Base-by-base conservation (phyloP, 169 alveolate species). In the Plasmodium malariae region DNA sequence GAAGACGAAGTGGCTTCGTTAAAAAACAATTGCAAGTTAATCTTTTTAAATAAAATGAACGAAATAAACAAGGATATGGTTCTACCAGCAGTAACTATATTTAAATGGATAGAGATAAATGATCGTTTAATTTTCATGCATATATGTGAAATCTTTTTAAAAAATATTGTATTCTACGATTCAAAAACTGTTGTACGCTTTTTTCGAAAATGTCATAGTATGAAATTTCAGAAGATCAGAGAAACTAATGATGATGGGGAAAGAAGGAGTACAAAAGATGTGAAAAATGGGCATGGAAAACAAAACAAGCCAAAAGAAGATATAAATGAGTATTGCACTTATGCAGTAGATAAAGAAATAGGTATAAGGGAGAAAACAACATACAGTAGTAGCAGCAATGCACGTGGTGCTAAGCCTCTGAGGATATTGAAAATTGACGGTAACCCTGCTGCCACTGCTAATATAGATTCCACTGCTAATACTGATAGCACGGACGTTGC, bases 121-220 rank as follows among this genome's bases (percentile, higher is more conserved):
- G 76, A 48, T 14, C 3, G 17, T 11, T 83, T 59, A 37, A n/a
- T 83, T 34, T 83, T 65, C 67, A 34, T 37, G 17, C 91, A 83
- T 57, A 67, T 83, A n/a, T 83, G 91, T 40, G 85, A 83, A 51
- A 70, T 71, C 12, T 67, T 83, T 30, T 30, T 67, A 0, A 54
- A 83, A 32, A 34, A 67, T 67, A 40, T 70, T 14, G 28, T 40
- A 3, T 6, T 2, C 12, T 59, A 30, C 17, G 72, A 83, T 6
- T 19, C 73, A 0, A 83, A 67, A 36, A 24, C 65, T 57, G 57
- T 83, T 7, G 83, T 83, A 0, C 74, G 91, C 12, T 59, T 83
- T 51, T 83, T 69, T 36, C 30, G 91, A 40, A 83, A 68, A 28
- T 83, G 91, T 9, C 91, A 83, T 59, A 54, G 67, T 67, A 17